Conservation (phyloP, 352 stramenopile species). For the Phytophthora tentaculata region DNA sequence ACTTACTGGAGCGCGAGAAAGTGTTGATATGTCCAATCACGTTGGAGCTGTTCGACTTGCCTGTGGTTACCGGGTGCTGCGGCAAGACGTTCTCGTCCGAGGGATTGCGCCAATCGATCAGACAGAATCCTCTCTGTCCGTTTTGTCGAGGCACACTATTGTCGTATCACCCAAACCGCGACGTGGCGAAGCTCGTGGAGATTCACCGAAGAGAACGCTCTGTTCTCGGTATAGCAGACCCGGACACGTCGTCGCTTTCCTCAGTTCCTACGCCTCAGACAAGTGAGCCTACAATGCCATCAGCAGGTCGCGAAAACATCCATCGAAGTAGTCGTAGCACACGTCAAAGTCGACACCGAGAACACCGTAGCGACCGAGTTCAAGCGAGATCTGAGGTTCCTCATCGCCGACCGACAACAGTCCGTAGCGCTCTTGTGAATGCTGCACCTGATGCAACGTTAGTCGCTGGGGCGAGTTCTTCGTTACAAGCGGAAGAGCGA, state of each 20-base stretch:
- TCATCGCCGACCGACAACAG: slow-evolving; percentile 1
- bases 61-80: slow-evolving; percentile 22
- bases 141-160: slow-evolving; percentile 3
- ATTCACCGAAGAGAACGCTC: slow-evolving; percentile 24
- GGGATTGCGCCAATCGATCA: slow-evolving; percentile 1
- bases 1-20: slow-evolving; percentile 6
- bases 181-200: slow-evolving; percentile 21
- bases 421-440: slow-evolving; percentile 1
- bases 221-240: slow-evolving; percentile 3
- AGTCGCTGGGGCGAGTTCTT: background rate
- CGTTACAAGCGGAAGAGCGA: background rate
- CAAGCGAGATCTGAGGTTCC: slow-evolving; percentile 13
- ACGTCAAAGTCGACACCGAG: slow-evolving; percentile 15
- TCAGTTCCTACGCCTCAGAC: background rate
- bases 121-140: slow-evolving; percentile 9
- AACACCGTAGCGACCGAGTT: slow-evolving; percentile 18
- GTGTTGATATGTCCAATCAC: slow-evolving; percentile 21
- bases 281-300: background rate
- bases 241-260: background rate
- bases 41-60: slow-evolving; percentile 13
- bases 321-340: slow-evolving; percentile 9
- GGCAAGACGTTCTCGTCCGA: slow-evolving; percentile 19
- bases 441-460: background rate
- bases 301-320: background rate
- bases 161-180: slow-evolving; percentile 9